Evolutionary conservation across 495 filamentous ascomycete genomes (phyloP), one percentile per base, ranked within the genome.

Genomic region (Apiosordaria backusii): DNA sequence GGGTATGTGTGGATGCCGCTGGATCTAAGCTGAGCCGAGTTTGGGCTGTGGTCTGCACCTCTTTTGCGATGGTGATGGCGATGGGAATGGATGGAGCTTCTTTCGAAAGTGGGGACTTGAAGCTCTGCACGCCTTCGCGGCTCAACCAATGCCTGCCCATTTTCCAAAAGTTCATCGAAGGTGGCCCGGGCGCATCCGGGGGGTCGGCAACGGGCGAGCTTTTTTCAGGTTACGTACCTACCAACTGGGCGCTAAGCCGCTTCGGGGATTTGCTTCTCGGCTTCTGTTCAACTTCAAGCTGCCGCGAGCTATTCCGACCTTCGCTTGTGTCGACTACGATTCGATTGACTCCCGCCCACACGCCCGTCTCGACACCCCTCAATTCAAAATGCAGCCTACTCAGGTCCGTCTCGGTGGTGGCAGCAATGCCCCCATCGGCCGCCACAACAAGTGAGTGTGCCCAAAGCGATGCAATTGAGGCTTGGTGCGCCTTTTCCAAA

Each of bases 361-460:
- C 67, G 52, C 54, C 40, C 50, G 50, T 59, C 67, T 63, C 65
- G 68, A 68, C 27, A 71, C 70, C 16, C 64, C 64, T 68, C 64
- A 66, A 68, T 61, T 77, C 79, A 89, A 77, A 78, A 95, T 95
- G 91, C 79, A 79, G 65, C 83, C 84, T 75, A 81, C 84, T 71
- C 80, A 81, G 67, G 69, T 65, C 60, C 72, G 83, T 60, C 72
- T 72, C 61, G 75, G 70, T 53, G 89, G 85, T 77, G 88, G 87
- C 70, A 86, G 84, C 65, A 83, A 77, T 62, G 78, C 70, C 68
- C 84, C 82, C 67, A 45, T 45, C 35, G 88, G 88, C 72, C 87
- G 86, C 79, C 84, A 87, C 73, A 86, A 87, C 81, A 78, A 86
- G 91, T 93, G 77, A 82, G 91, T 92, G 19, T 15, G 16, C 24